Percentiles rank a stretch among this genome's conserved stretches.
Evolutionary conservation across 352 stramenopile genomes (phyloP).

Genomic region (Globisporangium cederbergense): DNA sequence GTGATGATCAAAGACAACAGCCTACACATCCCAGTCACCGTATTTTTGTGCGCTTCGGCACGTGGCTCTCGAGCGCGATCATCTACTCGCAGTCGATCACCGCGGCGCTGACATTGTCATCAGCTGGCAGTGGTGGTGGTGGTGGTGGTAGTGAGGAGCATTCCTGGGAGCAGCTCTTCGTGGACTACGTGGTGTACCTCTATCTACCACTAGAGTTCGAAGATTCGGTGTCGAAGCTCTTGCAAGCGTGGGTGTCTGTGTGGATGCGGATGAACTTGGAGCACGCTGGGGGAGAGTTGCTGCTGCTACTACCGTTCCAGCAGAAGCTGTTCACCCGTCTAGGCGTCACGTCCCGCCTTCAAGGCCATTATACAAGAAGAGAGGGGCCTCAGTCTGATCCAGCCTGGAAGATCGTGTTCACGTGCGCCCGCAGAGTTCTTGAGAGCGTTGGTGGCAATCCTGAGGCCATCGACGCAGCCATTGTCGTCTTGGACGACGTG

Average conservation of each 20-base stretch:
- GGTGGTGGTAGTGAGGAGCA: conserved; percentile 13
- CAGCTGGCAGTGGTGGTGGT: background rate
- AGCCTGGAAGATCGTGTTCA: conserved; percentile 33
- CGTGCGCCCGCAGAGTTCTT: conserved; percentile 21
- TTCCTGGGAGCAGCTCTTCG: conserved; percentile 43
- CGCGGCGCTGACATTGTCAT: background rate
- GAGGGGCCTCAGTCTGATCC: background rate
- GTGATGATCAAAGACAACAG: background rate
- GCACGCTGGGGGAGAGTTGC: conserved; percentile 17
- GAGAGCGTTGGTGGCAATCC: conserved; percentile 6
- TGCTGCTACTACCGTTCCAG: conserved; percentile 47
- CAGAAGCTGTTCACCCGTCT: conserved; percentile 43
- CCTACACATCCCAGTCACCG: background rate
- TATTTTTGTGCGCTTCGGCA: conserved; percentile 9
- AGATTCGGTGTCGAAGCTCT: conserved; percentile 21
- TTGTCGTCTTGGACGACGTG: conserved; percentile 30
- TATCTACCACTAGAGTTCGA: conserved; percentile 66
- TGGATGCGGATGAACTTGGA: conserved; percentile 43
- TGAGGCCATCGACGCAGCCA: conserved; percentile 23
- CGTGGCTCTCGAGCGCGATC: conserved; percentile 18
- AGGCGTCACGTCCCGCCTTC: conserved; percentile 12
- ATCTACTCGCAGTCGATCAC: conserved; percentile 22
- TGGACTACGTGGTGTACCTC: conserved; percentile 36
- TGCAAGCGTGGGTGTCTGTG: conserved; percentile 38
- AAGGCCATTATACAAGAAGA: background rate